Conservation (phyloP, 225 moss, liverwort and hornwort species). For the Antitrichia curtipendula region DNA sequence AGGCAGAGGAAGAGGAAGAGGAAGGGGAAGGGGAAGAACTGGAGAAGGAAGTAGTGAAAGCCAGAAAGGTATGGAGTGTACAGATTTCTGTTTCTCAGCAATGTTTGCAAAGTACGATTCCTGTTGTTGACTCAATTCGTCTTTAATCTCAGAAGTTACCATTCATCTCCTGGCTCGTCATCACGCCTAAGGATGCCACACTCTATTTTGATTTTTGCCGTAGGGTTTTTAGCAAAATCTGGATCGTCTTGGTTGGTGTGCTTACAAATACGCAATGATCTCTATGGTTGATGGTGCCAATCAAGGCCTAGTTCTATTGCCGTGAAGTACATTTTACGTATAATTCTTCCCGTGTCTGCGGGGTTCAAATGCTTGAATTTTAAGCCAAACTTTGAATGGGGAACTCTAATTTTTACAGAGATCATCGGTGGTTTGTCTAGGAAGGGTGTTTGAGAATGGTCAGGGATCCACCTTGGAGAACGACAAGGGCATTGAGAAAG, state of each 20-base stretch:
- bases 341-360: not conserved
- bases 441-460: constrained; percentile 12
- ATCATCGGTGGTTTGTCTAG: constrained; percentile 7
- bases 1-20: constrained; percentile 42
- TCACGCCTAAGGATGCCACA: not conserved
- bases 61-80: constrained; percentile 8
- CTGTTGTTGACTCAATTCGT: not conserved
- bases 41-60: constrained; percentile 11
- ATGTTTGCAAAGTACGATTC: not conserved
- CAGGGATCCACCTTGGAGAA: constrained; percentile 11
- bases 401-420: not conserved
- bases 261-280: not conserved
- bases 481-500: not conserved
- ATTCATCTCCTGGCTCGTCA: not conserved
- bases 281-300: not conserved
- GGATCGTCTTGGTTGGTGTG: not conserved
- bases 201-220: not conserved
- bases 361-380: not conserved
- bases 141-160: not conserved
- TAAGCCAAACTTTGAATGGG: not conserved
- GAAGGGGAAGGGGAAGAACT: constrained; percentile 24
- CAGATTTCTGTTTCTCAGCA: not conserved
- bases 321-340: not conserved
- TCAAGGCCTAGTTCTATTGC: not conserved
- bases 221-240: not conserved